These are phyloP conservation scores for Penicillium griseofulvum DNA, from an alignment of 2,329 filamentous ascomycete species.

Conservation along the genomic window DNA sequence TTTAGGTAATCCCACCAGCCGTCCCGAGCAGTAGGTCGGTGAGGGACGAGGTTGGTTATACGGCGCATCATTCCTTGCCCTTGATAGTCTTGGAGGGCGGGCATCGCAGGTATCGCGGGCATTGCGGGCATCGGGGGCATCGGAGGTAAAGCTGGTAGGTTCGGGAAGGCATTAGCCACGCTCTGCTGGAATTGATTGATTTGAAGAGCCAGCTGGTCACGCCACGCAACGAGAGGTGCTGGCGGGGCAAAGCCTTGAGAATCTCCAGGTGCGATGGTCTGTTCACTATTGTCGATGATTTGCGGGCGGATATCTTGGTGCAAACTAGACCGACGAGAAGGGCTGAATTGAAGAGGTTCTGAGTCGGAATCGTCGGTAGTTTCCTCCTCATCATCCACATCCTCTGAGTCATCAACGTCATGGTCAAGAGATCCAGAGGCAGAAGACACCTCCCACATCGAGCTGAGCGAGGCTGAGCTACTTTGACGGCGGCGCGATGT, in stretches of 20 bases:
- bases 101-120: constrained; percentile 58
- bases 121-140: constrained; percentile 57
- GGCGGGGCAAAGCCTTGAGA: constrained; percentile 51
- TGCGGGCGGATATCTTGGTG: constrained; percentile 32
- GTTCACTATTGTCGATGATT: constrained; percentile 25
- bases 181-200: constrained; percentile 74
- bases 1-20: constrained; percentile 69
- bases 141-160: constrained; percentile 57
- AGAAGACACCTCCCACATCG: constrained; percentile 62
- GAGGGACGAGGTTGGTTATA: constrained; percentile 70
- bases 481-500: constrained; percentile 55
- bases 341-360: constrained; percentile 25
- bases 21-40: constrained; percentile 55
- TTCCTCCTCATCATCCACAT: constrained; percentile 28
- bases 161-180: constrained; percentile 65
- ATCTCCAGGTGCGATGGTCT: constrained; percentile 26
- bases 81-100: constrained; percentile 69
- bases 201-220: constrained; percentile 70
- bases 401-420: constrained; percentile 41
- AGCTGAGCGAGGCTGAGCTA: constrained; percentile 65
- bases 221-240: constrained; percentile 65
- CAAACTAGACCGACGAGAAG: constrained; percentile 38
- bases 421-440: constrained; percentile 47
- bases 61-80: constrained; percentile 69
- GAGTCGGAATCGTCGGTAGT: constrained; percentile 24